Percentiles rank a stretch among this genome's conserved stretches.
phyloP scores from a whole-genome alignment of 2,329 filamentous ascomycete genomes.

The Triangularia setosa region DNA sequence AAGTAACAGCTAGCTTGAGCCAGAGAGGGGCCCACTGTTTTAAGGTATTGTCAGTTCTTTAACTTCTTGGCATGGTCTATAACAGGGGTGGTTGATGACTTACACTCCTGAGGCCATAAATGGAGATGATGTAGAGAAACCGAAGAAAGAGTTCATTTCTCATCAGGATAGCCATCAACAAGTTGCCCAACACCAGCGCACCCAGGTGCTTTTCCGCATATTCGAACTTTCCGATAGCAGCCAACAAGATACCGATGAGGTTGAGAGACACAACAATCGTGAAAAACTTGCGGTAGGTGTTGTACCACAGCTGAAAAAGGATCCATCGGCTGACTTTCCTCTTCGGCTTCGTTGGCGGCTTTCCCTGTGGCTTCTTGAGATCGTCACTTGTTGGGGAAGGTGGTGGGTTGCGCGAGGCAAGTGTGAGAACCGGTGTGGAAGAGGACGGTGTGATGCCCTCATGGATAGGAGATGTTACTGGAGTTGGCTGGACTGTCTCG shows the following conservation, averaged over 20 bases:
- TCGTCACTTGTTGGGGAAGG: slow-evolving; percentile 18
- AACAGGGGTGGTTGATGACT: slow-evolving; percentile 15
- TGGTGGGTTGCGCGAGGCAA: slow-evolving; percentile 27
- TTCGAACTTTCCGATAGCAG: slow-evolving; percentile 31
- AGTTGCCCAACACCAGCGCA: slow-evolving; percentile 37
- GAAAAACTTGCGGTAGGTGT: slow-evolving; percentile 40
- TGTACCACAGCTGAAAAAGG: slow-evolving; percentile 37
- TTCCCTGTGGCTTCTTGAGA: slow-evolving; percentile 10
- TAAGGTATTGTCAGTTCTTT: slow-evolving; percentile 8
- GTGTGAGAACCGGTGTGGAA: slow-evolving; percentile 17
- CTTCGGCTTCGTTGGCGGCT: slow-evolving; percentile 15
- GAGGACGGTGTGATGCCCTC: slow-evolving; percentile 32
- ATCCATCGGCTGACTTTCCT: slow-evolving; percentile 33
- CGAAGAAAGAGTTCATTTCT: slow-evolving; percentile 39
- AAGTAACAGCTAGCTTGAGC: slow-evolving; percentile 36
- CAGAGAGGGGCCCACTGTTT: slow-evolving; percentile 36
- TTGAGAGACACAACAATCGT: slow-evolving; percentile 36
- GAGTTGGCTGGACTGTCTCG: slow-evolving; percentile 8
- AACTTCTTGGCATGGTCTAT: not conserved
- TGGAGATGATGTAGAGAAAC: slow-evolving; percentile 35
- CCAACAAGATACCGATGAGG: slow-evolving; percentile 34
- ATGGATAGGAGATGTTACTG: slow-evolving; percentile 29
- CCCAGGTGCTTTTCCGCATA: slow-evolving; percentile 38
- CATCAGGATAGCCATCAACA: slow-evolving; percentile 38
- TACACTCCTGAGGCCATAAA: slow-evolving; percentile 37